Conservation (phyloP, 805 yeast species). For the Suhomyces xylopsoci region DNA sequence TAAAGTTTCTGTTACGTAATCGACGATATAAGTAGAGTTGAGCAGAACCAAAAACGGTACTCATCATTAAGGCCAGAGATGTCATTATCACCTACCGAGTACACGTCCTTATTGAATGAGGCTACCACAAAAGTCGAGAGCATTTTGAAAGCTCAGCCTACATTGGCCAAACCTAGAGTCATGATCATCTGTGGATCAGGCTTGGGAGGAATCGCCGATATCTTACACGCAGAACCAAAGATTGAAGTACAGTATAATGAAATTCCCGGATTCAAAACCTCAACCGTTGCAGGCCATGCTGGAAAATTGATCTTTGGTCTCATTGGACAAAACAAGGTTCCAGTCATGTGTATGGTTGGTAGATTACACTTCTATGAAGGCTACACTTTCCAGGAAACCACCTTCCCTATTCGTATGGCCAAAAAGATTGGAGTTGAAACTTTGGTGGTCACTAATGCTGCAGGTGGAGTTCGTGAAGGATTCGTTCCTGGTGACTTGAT, state of each 20-base stretch:
- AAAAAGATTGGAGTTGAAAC: constrained; percentile 56
- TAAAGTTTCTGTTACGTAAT: neutral
- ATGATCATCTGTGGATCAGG: constrained; percentile 95
- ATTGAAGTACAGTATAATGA: constrained; percentile 57
- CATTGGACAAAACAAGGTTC: constrained; percentile 64
- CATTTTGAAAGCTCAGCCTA: constrained; percentile 10
- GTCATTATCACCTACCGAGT: constrained; percentile 13
- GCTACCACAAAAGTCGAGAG: constrained; percentile 17
- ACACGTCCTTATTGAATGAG: constrained; percentile 16
- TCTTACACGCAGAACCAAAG: constrained; percentile 38
- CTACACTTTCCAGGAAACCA: constrained; percentile 73
- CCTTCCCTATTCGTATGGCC: constrained; percentile 81
- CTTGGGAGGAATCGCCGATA: constrained; percentile 75
- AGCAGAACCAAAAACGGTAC: neutral
- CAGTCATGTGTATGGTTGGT: constrained; percentile 92
- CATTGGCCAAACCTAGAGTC: constrained; percentile 49
- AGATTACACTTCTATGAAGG: constrained; percentile 93
- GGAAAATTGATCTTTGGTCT: constrained; percentile 79
- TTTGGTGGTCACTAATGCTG: constrained; percentile 90
- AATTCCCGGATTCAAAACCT: constrained; percentile 76
- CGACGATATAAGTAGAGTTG: neutral
- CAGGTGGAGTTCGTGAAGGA: constrained; percentile 75
- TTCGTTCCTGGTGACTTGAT: constrained; percentile 85
- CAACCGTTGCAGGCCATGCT: constrained; percentile 89
- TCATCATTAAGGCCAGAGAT: neutral